Evolutionary conservation across 331 rosid genomes (phyloP), one percentile per base, ranked within the genome.

Genomic region (Erythrophleum ivorense): DNA sequence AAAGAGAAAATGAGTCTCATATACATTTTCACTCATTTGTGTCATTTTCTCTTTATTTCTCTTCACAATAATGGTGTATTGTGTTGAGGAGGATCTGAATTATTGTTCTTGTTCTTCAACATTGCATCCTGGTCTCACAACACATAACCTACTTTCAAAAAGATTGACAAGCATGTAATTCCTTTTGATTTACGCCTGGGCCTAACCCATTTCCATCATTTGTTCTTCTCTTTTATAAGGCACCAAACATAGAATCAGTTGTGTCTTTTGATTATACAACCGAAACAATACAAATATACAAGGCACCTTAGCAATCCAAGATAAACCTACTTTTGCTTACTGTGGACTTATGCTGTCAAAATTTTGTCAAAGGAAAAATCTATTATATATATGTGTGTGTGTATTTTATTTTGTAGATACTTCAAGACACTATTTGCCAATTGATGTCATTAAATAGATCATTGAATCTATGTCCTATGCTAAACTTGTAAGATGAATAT

Each of bases 391-490:
- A 33, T 31, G 12, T 31, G 43, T 62, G 60, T 58, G 14, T 29
- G 64, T 72, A 63, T 13, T 73, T 57, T 77, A 15, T 65, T 84
- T 75, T 90, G 88, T 93, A 96, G 99, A 96, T 87, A 92, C 99
- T 9, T 94, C 99, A 3, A 92, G 99, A 88, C 98, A 96, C 91
- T 96, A 88, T 87, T 88, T 88, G 62, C 99, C 99, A 2, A 43
- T 91, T 67, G 86, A 67, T 53, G 94, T 91, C 36, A 96, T 96
- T 71, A 94, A 92, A 90, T 91, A 92, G 85, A 83, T 94, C 78
- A 91, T 96, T 82, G 97, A 96, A 76, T 92, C 99, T 0, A 94
- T 96, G 97, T 88, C 99, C 52, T 96, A 92, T 85, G 95, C 99
- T 78, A 96, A 96, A 91, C 86, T 96, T 84, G 99, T 96, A 91